These are phyloP conservation scores for Endocalyx cinctus DNA, from an alignment of 2,329 filamentous ascomycete species.

Conservation along the genomic window DNA sequence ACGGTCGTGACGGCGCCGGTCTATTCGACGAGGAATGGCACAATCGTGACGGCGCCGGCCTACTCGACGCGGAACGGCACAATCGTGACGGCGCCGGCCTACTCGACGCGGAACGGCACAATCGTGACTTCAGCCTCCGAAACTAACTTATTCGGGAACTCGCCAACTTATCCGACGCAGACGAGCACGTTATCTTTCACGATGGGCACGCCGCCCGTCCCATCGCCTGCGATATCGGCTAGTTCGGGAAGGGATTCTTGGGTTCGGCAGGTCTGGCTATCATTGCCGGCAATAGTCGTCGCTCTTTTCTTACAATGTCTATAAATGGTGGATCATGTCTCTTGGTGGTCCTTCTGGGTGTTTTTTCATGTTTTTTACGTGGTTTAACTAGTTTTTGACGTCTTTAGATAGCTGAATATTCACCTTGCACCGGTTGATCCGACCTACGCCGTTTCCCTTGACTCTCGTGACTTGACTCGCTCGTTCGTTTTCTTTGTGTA, in stretches of 20 bases:
- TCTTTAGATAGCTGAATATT: conserved; percentile 1
- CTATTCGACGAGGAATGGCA: too few species aligned
- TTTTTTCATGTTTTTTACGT: conserved; percentile 2
- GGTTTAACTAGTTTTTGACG: conserved; percentile 1
- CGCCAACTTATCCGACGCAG: too few species aligned
- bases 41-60: too few species aligned
- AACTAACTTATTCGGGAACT: too few species aligned
- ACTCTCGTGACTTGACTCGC: background rate
- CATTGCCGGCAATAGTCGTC: background rate
- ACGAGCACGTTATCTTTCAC: too few species aligned
- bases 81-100: too few species aligned
- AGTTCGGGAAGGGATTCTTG: conserved; percentile 2
- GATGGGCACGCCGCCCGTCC: too few species aligned
- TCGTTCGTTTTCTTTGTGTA: conserved; percentile 1
- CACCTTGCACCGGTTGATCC: conserved; percentile 1
- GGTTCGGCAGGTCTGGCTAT: conserved; percentile 3
- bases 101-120: too few species aligned
- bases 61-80: too few species aligned
- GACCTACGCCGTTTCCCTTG: conserved; percentile 1
- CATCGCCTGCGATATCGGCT: too few species aligned
- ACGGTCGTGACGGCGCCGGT: too few species aligned
- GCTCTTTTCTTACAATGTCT: conserved; percentile 2
- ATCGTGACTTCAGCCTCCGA: too few species aligned
- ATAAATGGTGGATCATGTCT: conserved; percentile 1
- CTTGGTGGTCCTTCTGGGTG: conserved; percentile 1